phyloP scores from a whole-genome alignment of 441 rosid species.

The Dalechampia spathulata region DNA sequence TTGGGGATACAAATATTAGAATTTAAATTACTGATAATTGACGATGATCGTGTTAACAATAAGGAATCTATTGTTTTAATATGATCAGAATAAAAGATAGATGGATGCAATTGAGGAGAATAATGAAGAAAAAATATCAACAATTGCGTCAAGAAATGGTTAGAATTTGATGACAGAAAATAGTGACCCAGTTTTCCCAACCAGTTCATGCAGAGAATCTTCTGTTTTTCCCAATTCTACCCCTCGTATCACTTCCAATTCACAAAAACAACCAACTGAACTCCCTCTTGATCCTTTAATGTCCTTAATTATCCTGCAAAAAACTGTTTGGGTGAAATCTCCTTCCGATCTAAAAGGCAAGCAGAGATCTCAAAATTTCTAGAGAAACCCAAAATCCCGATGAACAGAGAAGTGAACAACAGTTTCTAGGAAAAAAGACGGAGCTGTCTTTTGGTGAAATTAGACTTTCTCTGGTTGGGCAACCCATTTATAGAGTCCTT shows the following conservation, averaged over 20 bases:
- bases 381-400: too few relatives aligned
- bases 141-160: slow-evolving; percentile 53
- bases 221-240: slow-evolving; percentile 18
- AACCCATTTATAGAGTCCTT: slow-evolving; percentile 2
- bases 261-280: background rate
- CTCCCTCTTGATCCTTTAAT: too few relatives aligned
- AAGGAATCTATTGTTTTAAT: background rate
- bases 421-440: background rate
- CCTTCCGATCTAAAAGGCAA: too few relatives aligned
- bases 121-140: slow-evolving; percentile 59
- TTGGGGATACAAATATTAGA: slow-evolving; percentile 3
- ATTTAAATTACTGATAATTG: slow-evolving; percentile 5
- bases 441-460: background rate
- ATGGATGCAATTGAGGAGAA: slow-evolving; percentile 58
- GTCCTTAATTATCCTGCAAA: too few relatives aligned
- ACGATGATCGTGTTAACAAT: background rate
- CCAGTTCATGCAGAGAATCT: slow-evolving; percentile 70
- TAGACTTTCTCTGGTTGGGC: background rate
- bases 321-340: too few relatives aligned
- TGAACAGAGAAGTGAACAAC: too few relatives aligned
- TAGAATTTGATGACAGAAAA: slow-evolving; percentile 41
- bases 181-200: slow-evolving; percentile 47
- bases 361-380: too few relatives aligned
- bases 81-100: slow-evolving; percentile 28
- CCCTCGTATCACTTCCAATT: slow-evolving; percentile 1